These are phyloP conservation scores for Tinospora cordifolia DNA, from an alignment of 164 flowering plant genomes.

Conservation along the genomic window DNA sequence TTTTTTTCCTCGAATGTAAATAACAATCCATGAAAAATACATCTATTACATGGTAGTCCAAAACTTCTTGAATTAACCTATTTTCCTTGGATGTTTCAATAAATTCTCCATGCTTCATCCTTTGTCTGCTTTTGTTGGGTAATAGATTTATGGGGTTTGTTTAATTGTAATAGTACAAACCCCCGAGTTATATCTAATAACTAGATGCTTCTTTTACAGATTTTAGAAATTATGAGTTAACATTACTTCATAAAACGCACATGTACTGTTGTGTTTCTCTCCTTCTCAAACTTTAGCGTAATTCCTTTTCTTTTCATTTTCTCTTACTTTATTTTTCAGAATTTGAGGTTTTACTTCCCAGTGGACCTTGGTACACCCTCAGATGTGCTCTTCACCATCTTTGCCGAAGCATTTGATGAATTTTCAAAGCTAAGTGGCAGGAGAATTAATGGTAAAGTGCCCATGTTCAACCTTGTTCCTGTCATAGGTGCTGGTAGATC, in stretches of 20 bases:
- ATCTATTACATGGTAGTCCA: neutral
- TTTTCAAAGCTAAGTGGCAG: slow-evolving; percentile 35
- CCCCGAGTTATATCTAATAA: neutral
- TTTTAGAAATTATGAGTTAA: too few species aligned
- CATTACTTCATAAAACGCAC: neutral
- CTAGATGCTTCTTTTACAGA: neutral
- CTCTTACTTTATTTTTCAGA: slow-evolving; percentile 33
- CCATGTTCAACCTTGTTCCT: slow-evolving; percentile 68
- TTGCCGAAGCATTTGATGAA: slow-evolving; percentile 43
- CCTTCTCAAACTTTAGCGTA: neutral
- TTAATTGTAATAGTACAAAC: neutral
- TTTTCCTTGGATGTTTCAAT: neutral
- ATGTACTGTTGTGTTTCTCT: neutral
- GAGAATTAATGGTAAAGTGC: slow-evolving; percentile 21
- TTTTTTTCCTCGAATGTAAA: neutral
- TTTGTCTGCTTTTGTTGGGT: neutral
- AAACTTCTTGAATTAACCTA: neutral
- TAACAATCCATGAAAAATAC: neutral
- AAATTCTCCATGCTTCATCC: neutral
- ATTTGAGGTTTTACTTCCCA: slow-evolving; percentile 61
- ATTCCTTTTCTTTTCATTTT: slow-evolving; percentile 15
- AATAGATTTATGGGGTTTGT: neutral
- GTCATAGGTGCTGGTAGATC: slow-evolving; percentile 69
- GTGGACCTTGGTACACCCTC: slow-evolving; percentile 26
- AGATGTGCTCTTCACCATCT: slow-evolving; percentile 33